Percentiles rank a stretch among this genome's conserved stretches.
Evolutionary conservation across 306 rosid genomes (phyloP).

Genomic region (Medicago truncatula): DNA sequence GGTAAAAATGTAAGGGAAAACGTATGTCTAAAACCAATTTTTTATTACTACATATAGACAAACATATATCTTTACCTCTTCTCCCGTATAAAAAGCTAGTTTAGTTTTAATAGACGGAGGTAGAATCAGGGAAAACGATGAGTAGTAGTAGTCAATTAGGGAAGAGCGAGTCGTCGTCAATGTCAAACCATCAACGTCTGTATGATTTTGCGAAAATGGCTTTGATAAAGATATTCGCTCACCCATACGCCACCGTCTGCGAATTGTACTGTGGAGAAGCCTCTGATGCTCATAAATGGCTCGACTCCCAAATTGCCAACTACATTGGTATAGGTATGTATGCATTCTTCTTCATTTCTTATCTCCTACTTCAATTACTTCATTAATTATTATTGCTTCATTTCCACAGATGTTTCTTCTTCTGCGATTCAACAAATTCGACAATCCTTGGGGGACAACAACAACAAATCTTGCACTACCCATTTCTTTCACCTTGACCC

Average conservation of each 20-base stretch:
- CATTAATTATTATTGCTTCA: background rate
- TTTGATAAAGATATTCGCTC: conserved; percentile 79
- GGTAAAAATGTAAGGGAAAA: too few relatives aligned
- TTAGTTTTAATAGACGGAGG: too few relatives aligned
- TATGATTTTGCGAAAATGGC: conserved; percentile 82
- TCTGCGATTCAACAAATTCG: conserved; percentile 73
- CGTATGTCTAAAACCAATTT: too few relatives aligned
- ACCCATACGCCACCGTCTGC: conserved; percentile 86
- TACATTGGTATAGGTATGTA: conserved; percentile 85
- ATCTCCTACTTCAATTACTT: background rate
- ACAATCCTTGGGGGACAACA: conserved; percentile 75
- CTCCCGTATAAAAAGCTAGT: too few relatives aligned
- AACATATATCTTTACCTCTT: too few relatives aligned
- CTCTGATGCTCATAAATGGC: conserved; percentile 71
- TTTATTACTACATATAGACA: too few relatives aligned
- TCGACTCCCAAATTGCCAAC: conserved; percentile 81
- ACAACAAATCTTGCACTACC: conserved; percentile 64
- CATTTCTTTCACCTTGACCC: conserved; percentile 88
- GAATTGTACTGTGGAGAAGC: conserved; percentile 87
- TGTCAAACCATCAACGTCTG: conserved; percentile 67
- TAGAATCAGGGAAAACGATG: too few relatives aligned
- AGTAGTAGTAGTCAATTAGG: conserved; percentile 52
- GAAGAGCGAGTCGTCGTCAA: conserved; percentile 51
- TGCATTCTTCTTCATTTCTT: background rate
- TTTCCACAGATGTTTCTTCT: conserved; percentile 59